phyloP scores from a whole-genome alignment of 768 basidiomycete species.

The Collybiopsis luxurians region DNA sequence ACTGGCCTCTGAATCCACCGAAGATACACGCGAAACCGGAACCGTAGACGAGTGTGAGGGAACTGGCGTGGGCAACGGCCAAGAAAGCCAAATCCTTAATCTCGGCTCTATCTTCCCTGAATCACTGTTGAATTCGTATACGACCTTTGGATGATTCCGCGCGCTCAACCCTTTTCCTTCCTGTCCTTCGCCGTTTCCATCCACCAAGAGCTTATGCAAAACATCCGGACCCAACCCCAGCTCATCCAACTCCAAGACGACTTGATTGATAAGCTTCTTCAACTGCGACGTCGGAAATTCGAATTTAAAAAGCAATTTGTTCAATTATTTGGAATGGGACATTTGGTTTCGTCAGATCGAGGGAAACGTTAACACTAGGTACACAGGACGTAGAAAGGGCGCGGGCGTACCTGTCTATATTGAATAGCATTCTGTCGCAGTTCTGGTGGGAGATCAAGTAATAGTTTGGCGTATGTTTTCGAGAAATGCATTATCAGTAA shows the following conservation, averaged over 20 bases:
- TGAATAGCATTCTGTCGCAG: conserved; percentile 77
- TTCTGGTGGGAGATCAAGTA: conserved; percentile 70
- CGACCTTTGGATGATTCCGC: conserved; percentile 26
- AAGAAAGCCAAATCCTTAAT: conserved; percentile 48
- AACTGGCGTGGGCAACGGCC: conserved; percentile 24
- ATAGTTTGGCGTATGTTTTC: conserved; percentile 62
- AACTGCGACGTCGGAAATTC: conserved; percentile 46
- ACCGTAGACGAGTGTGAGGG: conserved; percentile 20
- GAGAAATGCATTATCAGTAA: conserved; percentile 56
- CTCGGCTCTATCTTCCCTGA: conserved; percentile 54
- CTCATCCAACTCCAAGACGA: conserved; percentile 72
- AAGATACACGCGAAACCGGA: conserved; percentile 9
- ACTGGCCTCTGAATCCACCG: conserved; percentile 13
- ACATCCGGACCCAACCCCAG: conserved; percentile 58
- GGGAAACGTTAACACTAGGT: neutral
- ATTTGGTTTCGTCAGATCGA: neutral
- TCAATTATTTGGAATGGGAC: neutral
- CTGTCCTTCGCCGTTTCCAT: conserved; percentile 4
- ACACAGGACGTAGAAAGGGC: conserved; percentile 1
- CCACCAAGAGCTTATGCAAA: conserved; percentile 40
- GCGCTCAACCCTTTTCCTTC: conserved; percentile 23
- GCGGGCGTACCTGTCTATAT: conserved; percentile 63
- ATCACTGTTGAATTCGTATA: conserved; percentile 55
- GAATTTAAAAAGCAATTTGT: neutral
- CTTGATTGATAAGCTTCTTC: conserved; percentile 85